Evolutionary conservation across 352 stramenopile genomes (phyloP).

Genomic region (Aphanomyces cochlioides): DNA sequence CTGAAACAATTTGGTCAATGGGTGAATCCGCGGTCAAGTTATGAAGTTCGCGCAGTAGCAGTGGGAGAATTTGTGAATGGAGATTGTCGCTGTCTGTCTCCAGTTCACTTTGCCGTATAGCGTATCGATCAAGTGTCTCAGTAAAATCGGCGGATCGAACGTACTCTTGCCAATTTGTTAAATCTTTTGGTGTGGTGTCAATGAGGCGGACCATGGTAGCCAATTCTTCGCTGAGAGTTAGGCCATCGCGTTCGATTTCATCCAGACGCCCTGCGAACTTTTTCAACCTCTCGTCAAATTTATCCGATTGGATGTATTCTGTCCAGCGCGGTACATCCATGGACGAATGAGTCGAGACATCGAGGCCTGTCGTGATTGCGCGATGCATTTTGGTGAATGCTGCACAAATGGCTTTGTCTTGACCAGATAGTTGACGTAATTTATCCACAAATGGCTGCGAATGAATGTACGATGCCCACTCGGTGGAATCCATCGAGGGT

Average conservation of each 20-base stretch:
- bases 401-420: neutral
- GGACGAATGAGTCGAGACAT: neutral
- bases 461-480: conserved; percentile 15
- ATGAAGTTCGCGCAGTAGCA: no score
- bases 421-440: neutral
- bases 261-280: neutral
- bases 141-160: conserved; percentile 1
- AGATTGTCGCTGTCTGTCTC: conserved; percentile 22
- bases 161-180: conserved; percentile 9
- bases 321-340: conserved; percentile 18
- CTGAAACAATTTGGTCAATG: neutral
- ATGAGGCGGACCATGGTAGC: neutral
- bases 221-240: neutral
- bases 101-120: neutral
- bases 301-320: conserved; percentile 6
- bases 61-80: neutral
- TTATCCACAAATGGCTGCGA: conserved; percentile 13
- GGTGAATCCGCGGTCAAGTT: no score
- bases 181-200: neutral
- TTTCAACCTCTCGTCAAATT: conserved; percentile 4
- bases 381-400: neutral
- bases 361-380: neutral
- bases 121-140: neutral
- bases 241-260: neutral
- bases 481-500: conserved; percentile 9